These are phyloP conservation scores for Fusarium stilboides DNA, from an alignment of 2,329 filamentous ascomycete species.

Conservation along the genomic window DNA sequence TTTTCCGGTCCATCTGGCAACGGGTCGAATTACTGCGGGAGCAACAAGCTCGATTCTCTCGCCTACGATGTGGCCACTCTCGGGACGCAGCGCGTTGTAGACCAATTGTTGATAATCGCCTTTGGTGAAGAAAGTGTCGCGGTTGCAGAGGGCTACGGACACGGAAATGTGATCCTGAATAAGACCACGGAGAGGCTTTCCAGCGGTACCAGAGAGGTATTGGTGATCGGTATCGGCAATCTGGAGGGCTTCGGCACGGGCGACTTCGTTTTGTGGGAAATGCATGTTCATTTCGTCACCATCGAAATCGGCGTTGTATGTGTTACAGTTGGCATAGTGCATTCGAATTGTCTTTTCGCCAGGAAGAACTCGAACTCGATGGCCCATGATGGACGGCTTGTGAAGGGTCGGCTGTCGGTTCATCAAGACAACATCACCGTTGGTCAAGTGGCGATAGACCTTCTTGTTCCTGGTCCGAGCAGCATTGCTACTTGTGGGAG, in stretches of 20 bases:
- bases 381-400: conserved; percentile 99
- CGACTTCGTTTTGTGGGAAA: conserved; percentile 97
- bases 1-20: conserved; percentile 92
- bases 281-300: conserved; percentile 99
- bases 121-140: conserved; percentile 90
- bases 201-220: conserved; percentile 93
- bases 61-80: conserved; percentile 87
- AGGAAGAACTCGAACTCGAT: conserved; percentile 90
- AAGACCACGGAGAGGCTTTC: conserved; percentile 92
- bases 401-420: conserved; percentile 98
- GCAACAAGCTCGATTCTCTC: conserved; percentile 86
- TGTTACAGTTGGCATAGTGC: conserved; percentile 99
- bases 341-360: conserved; percentile 98
- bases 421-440: conserved; percentile 98
- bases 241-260: conserved; percentile 90
- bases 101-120: conserved; percentile 95
- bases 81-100: conserved; percentile 89
- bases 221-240: conserved; percentile 98
- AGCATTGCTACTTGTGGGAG: conserved; percentile 81
- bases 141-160: conserved; percentile 89
- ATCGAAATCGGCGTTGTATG: conserved; percentile 99
- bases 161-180: conserved; percentile 99
- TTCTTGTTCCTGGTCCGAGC: conserved; percentile 92
- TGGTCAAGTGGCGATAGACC: conserved; percentile 94
- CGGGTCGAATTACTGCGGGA: conserved; percentile 87